Conservation (phyloP, 306 rosid genomes). For the Dryas drummondii region DNA sequence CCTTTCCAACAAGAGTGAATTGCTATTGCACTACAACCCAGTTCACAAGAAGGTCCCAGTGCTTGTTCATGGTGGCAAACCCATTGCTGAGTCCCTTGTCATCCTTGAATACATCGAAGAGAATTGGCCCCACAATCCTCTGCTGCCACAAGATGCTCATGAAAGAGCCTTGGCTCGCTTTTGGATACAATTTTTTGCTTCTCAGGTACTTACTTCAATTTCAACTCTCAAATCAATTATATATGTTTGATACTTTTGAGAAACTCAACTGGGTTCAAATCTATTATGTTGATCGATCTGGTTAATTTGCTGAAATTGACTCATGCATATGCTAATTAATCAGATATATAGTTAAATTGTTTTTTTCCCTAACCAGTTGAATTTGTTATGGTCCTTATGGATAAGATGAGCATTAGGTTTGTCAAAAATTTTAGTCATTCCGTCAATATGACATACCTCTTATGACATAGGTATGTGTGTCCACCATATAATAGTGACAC, state of each 20-base stretch:
- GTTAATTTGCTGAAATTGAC: too few relatives aligned
- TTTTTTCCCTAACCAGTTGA: too few relatives aligned
- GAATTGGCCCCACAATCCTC: conserved; percentile 43
- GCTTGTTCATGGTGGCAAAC: conserved; percentile 41
- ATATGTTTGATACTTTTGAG: neutral
- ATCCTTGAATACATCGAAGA: conserved; percentile 55
- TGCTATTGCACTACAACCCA: conserved; percentile 43
- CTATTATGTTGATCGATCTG: too few relatives aligned
- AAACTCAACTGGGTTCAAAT: too few relatives aligned
- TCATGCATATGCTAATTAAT: too few relatives aligned
- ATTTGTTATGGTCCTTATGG: too few relatives aligned
- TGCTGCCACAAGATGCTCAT: conserved; percentile 41
- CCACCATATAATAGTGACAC: too few relatives aligned
- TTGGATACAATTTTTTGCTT: conserved; percentile 33
- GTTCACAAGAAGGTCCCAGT: conserved; percentile 53
- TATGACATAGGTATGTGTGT: too few relatives aligned
- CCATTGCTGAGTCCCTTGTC: conserved; percentile 36
- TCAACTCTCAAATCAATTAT: neutral
- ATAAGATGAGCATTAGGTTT: too few relatives aligned
- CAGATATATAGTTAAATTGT: too few relatives aligned
- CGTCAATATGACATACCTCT: too few relatives aligned
- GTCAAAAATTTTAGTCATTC: too few relatives aligned
- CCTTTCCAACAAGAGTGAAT: neutral
- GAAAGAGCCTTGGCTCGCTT: conserved; percentile 47
- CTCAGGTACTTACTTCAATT: neutral